These are phyloP conservation scores for Candida schatavii DNA, from an alignment of 805 yeast genomes.

Conservation along the genomic window DNA sequence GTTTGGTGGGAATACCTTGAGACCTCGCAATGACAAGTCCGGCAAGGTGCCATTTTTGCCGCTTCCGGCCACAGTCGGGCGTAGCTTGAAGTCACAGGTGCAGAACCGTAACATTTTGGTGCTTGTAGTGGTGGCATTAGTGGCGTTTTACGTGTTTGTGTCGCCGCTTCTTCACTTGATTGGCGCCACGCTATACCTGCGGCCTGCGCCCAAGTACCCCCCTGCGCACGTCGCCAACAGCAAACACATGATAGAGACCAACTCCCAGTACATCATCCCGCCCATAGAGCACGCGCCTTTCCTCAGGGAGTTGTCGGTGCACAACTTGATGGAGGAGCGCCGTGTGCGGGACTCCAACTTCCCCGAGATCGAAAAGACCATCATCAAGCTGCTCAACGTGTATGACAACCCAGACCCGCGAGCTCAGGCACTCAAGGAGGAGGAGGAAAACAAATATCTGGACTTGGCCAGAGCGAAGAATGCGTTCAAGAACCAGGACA, in stretches of 20 bases:
- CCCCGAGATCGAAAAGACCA: constrained; percentile 34
- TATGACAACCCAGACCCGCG: constrained; percentile 41
- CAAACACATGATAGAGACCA: constrained; percentile 37
- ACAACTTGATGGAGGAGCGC: constrained; percentile 48
- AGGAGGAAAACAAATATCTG: constrained; percentile 45
- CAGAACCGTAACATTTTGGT: background rate
- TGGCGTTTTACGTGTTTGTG: background rate
- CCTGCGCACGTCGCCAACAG: constrained; percentile 32
- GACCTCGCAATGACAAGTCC: constrained; percentile 23
- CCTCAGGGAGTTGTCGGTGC: constrained; percentile 54
- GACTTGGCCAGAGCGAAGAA: constrained; percentile 48
- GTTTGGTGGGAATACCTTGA: constrained; percentile 17
- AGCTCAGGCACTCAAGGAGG: constrained; percentile 38
- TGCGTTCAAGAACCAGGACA: constrained; percentile 64
- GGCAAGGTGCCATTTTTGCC: constrained; percentile 19
- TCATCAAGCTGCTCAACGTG: constrained; percentile 37
- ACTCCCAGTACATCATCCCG: constrained; percentile 63
- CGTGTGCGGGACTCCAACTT: constrained; percentile 44
- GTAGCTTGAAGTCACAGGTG: constrained; percentile 2
- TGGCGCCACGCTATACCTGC: background rate
- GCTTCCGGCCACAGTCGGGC: constrained; percentile 27
- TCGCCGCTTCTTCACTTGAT: background rate
- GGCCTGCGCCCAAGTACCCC: constrained; percentile 22
- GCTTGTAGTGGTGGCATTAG: background rate
- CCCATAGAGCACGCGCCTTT: constrained; percentile 67